Percentiles rank a stretch among this genome's conserved stretches.
Evolutionary conservation across 805 yeast species (phyloP).

Genomic region (Yueomyces sinensis): DNA sequence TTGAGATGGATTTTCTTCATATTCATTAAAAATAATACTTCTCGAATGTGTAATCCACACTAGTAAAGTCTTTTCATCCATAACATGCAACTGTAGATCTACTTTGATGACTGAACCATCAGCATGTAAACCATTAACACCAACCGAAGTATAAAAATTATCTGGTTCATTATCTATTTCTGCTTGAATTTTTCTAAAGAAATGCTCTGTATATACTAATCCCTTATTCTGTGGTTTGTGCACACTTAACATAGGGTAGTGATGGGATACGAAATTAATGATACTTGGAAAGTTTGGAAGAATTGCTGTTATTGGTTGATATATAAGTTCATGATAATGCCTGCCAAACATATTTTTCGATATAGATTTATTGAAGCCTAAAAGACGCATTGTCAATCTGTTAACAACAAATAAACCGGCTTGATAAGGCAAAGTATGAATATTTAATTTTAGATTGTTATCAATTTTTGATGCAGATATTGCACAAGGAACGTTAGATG

Average conservation of each 20-base stretch:
- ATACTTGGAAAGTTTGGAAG: slow-evolving; percentile 30
- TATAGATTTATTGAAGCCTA: slow-evolving; percentile 60
- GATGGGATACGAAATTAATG: slow-evolving; percentile 15
- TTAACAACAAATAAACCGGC: slow-evolving; percentile 65
- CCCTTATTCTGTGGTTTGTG: slow-evolving; percentile 36
- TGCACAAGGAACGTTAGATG: slow-evolving; percentile 48
- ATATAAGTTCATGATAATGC: slow-evolving; percentile 27
- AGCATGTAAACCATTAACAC: slow-evolving; percentile 51
- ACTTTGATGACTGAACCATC: slow-evolving; percentile 56
- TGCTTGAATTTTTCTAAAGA: slow-evolving; percentile 55
- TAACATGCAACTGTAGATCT: slow-evolving; percentile 70
- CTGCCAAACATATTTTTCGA: slow-evolving; percentile 61
- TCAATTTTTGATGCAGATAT: slow-evolving; percentile 40
- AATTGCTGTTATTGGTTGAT: slow-evolving; percentile 35
- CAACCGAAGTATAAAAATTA: slow-evolving; percentile 46
- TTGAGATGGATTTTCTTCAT: slow-evolving; percentile 27
- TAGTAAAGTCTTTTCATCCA: slow-evolving; percentile 41
- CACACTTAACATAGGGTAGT: slow-evolving; percentile 27
- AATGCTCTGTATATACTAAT: slow-evolving; percentile 78
- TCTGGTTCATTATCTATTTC: slow-evolving; percentile 27
- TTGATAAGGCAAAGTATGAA: slow-evolving; percentile 62
- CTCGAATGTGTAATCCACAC: slow-evolving; percentile 84
- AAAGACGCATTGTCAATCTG: slow-evolving; percentile 29
- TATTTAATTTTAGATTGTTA: slow-evolving; percentile 35
- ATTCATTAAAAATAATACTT: slow-evolving; percentile 20